Percentiles rank a stretch among this genome's conserved stretches.
phyloP scores from a whole-genome alignment of 345 rosid species.

The Conringia planisiliqua region DNA sequence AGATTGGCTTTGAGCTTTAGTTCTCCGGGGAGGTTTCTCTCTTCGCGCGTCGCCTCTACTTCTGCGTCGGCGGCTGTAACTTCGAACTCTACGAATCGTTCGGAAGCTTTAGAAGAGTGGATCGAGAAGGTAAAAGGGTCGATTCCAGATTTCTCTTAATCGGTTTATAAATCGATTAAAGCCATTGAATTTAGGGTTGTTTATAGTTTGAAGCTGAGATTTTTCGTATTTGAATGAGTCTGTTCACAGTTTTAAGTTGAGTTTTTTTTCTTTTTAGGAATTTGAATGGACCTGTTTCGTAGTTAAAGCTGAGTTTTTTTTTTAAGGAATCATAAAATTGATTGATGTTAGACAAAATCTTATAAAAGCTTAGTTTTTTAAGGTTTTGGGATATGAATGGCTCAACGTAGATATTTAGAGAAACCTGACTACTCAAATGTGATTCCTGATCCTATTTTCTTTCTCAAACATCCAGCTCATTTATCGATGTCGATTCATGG shows the following conservation, averaged over 20 bases:
- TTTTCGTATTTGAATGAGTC: not conserved
- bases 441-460: not conserved
- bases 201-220: conserved; percentile 4
- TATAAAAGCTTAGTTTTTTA: not conserved
- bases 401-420: not conserved
- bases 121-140: conserved; percentile 58
- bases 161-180: not conserved
- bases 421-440: not conserved
- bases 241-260: not conserved
- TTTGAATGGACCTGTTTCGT: not conserved
- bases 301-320: not conserved
- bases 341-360: not conserved
- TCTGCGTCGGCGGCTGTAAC: conserved; percentile 33
- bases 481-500: conserved; percentile 70
- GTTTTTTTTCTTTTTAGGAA: not conserved
- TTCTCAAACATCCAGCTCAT: conserved; percentile 39
- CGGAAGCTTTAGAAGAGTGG: conserved; percentile 48
- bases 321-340: not conserved
- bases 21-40: not conserved
- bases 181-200: not conserved
- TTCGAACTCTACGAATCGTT: conserved; percentile 23
- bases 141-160: not conserved
- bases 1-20: not conserved
- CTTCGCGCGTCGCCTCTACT: conserved; percentile 24
- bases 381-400: not conserved